These are phyloP conservation scores for Arthrocladium fulminans DNA, from an alignment of 2,329 filamentous ascomycete genomes.

Conservation along the genomic window DNA sequence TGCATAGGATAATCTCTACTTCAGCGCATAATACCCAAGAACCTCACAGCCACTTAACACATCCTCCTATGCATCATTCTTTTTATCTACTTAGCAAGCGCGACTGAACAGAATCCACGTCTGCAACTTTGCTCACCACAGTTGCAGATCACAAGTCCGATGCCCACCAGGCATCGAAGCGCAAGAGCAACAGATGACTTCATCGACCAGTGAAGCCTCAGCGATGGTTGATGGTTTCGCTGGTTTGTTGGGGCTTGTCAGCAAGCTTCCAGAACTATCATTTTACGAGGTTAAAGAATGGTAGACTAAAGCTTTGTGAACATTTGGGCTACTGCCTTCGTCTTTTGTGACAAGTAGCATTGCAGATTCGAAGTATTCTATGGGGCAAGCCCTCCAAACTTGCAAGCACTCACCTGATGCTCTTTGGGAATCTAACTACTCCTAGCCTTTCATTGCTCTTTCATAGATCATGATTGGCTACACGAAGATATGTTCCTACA, in stretches of 20 bases:
- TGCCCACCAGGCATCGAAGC: slow-evolving; percentile 30
- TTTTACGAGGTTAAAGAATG: slow-evolving; percentile 40
- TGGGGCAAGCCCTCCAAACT: no score
- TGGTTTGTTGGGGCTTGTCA: slow-evolving; percentile 1
- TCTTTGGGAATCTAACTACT: no score
- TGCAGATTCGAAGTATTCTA: no score
- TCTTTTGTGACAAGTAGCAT: no score
- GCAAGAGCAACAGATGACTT: slow-evolving; percentile 37
- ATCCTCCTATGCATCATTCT: slow-evolving; percentile 9
- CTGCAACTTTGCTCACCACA: slow-evolving; percentile 38
- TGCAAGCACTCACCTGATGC: no score
- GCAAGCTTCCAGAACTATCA: slow-evolving; percentile 45
- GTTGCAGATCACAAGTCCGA: slow-evolving; percentile 45
- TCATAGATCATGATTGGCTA: no score
- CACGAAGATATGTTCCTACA: no score
- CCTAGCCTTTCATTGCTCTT: no score
- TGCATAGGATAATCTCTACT: slow-evolving; percentile 19
- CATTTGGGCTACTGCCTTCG: no score
- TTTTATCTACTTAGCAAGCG: slow-evolving; percentile 28
- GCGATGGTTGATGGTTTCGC: slow-evolving; percentile 15
- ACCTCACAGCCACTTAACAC: slow-evolving; percentile 16
- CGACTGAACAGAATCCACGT: slow-evolving; percentile 47
- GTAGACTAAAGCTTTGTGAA: slow-evolving; percentile 51
- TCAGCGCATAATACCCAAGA: slow-evolving; percentile 16
- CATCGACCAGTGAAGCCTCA: slow-evolving; percentile 9